These are phyloP conservation scores for Yamadazyma pseudoaaseri DNA, from an alignment of 1,139 yeast species.

Conservation along the genomic window DNA sequence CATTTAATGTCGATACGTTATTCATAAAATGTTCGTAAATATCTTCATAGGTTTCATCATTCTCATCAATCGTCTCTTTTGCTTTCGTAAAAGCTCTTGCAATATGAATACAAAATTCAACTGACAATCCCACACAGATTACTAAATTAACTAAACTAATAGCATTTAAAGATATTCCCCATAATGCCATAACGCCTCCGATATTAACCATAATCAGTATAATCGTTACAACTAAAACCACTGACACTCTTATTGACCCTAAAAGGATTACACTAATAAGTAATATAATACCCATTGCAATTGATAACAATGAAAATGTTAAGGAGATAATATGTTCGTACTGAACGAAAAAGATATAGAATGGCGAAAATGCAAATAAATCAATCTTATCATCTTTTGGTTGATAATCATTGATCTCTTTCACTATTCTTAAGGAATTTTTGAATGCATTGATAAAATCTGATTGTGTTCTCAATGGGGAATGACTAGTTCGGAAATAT, in stretches of 20 bases:
- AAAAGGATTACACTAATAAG: constrained; percentile 54
- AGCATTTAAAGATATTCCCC: constrained; percentile 82
- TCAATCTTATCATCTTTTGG: constrained; percentile 40
- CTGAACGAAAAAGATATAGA: constrained; percentile 90
- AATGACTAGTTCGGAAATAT: constrained; percentile 77
- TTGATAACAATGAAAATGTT: constrained; percentile 53
- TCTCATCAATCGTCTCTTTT: constrained; percentile 13
- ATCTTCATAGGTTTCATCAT: constrained; percentile 11
- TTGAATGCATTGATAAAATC: constrained; percentile 83
- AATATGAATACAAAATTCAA: constrained; percentile 88
- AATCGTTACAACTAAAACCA: constrained; percentile 58
- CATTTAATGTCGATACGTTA: constrained; percentile 3
- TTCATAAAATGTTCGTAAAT: constrained; percentile 16
- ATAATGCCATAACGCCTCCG: constrained; percentile 75
- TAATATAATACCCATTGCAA: constrained; percentile 59
- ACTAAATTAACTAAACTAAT: constrained; percentile 84
- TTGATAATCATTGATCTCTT: constrained; percentile 46
- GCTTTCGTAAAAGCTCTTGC: constrained; percentile 66
- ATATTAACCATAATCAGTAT: constrained; percentile 65
- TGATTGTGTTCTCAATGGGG: constrained; percentile 73
- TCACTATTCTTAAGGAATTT: constrained; percentile 68
- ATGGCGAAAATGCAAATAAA: constrained; percentile 90
- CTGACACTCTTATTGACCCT: constrained; percentile 65
- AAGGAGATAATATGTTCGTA: constrained; percentile 61
- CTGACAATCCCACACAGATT: constrained; percentile 89